Evolutionary conservation across 139 green algal genomes (phyloP), one percentile per base, ranked within the genome.

Genomic region (Coelastrella sp.): DNA sequence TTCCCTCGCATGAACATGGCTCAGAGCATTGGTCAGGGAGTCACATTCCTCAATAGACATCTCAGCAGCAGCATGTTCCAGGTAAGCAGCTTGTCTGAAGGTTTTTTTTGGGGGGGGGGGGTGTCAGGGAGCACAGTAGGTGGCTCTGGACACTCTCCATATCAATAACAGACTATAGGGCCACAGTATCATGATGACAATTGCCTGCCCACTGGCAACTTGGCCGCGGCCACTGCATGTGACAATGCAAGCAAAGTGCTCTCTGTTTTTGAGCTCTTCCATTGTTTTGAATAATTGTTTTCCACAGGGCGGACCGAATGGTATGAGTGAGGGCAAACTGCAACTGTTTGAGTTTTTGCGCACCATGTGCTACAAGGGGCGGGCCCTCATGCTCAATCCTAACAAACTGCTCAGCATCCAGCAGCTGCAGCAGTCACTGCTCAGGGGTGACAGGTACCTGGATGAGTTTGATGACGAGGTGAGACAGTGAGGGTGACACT

Each of bases 11-110:
- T 98, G 88, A 91, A 78, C 15, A 81, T 93, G 88, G 85, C 95
- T 22, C 84, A 76, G n/a, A 93, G 82, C 76, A 97, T 98, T 90
- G 96, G 96, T 20, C 82, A 98, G 68, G 96, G 96, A 56, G 96
- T 98, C 15, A 80, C 84, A 12, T 98, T 97, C 95, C 92, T 98
- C 65, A 98, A 98, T 91, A 92, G 93, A 70, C 92, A 93, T 57
- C 92, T 97, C 7, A 92, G 82, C 24, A 88, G 87, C 70, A 93
- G 90, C 82, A 92, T 97, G 63, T 96, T 97, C 91, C 78, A 87
- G 60, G 82, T 73, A 17, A 17, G 25, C 10, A 9, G 9, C 15
- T 59, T 19, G 74, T 9, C 3, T 59, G 65, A 4, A 17, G 65
- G n/a, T n/a, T n/a, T n/a, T n/a, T n/a, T n/a, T n/a, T n/a, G n/a